Evolutionary conservation across 2,329 filamentous ascomycete species (phyloP), one percentile per base, ranked within the genome.

Genomic region (Aspergillus tubingensis): DNA sequence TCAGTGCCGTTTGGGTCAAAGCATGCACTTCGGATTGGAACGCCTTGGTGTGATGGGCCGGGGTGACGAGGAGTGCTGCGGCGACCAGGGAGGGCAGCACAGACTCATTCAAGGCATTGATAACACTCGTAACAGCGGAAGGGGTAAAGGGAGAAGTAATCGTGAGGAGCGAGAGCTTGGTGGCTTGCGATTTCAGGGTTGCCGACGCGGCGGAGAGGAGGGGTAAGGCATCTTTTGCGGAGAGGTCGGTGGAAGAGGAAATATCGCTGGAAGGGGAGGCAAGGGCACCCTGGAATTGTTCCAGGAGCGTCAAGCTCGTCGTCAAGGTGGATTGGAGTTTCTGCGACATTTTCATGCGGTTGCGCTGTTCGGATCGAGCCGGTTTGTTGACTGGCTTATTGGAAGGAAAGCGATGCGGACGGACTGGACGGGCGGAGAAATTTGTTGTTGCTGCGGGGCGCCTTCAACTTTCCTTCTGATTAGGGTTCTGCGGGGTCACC

Each of bases 141-240:
- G 91, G 88, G 0, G 92, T 95, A 67, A 96, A 96, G 0, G 94
- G 93, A 17, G 91, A 85, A 70, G 91, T 96, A 70, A 96, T 90
- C 1, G 95, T 85, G 11, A 98, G 84, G 0, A 97, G 87, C 0
- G 91, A 94, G 25, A 97, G 83, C 64, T 96, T 96, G 5, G 92
- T 96, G 1, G 88, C 86, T 72, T 97, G 92, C 0, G 92, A 91
- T 72, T 86, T 88, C 61, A 96, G 86, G 5, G 96, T 82, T 25
- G 83, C 85, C 0, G 91, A 85, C 0, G 90, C 85, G 68, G 93
- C 89, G 68, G 85, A 84, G 36, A 93, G 86, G 60, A 94, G 83
- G 13, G 86, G 79, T 23, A 96, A 83, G n/a, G 77, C 74, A 57
- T 79, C 75, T 39, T 76, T 74, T 38, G 61, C 48, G 25, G 64